phyloP scores from a whole-genome alignment of 192 early-diverging fungal genomes.

The Coemansia sp. region DNA sequence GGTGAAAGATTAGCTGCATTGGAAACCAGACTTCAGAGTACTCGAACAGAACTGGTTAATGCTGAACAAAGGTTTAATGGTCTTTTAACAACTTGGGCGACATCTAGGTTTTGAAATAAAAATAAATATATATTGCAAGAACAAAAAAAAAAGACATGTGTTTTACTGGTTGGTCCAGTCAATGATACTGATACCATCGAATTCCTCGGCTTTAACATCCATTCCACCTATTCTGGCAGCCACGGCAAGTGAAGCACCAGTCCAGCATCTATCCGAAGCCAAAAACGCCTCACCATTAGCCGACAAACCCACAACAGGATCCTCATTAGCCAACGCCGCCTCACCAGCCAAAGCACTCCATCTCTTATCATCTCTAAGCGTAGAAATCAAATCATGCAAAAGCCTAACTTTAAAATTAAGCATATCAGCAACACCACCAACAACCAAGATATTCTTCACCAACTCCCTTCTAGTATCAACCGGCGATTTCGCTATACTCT shows the following conservation, averaged over 20 bases:
- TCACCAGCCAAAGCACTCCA: constrained; percentile 60
- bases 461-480: constrained; percentile 73
- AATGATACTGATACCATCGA: constrained; percentile 60
- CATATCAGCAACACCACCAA: constrained; percentile 76
- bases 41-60: constrained; percentile 21
- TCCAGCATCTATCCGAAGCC: constrained; percentile 74
- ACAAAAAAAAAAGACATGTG: too few species aligned
- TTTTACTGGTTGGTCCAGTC: constrained; percentile 60
- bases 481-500: constrained; percentile 61
- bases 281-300: constrained; percentile 65
- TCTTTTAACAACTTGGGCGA: constrained; percentile 24
- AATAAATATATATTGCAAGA: background rate
- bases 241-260: constrained; percentile 80
- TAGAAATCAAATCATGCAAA: constrained; percentile 61
- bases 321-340: constrained; percentile 60
- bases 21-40: constrained; percentile 20
- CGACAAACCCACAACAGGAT: background rate
- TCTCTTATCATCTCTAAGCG: constrained; percentile 49
- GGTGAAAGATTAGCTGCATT: constrained; percentile 9
- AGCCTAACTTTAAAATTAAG: constrained; percentile 70
- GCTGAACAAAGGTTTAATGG: constrained; percentile 20
- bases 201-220: constrained; percentile 69
- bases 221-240: constrained; percentile 71
- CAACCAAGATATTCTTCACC: constrained; percentile 65
- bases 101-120: constrained; percentile 16